Evolutionary conservation across 192 early-diverging fungal species (phyloP).

Genomic region (Linderina pennispora): DNA sequence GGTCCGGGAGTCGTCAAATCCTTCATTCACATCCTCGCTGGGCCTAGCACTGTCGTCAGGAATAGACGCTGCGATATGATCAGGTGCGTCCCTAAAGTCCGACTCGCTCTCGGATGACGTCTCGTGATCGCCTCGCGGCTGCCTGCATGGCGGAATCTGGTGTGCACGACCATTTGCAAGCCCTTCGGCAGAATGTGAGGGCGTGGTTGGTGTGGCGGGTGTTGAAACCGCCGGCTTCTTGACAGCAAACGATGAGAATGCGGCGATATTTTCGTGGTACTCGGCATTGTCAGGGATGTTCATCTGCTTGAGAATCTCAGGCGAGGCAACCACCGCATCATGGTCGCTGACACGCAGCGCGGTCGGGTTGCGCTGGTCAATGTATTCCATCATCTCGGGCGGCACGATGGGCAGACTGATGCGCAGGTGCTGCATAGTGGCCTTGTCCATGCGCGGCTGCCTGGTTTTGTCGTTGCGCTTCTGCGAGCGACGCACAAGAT

Average conservation of each 20-base stretch:
- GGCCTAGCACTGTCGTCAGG: too few species aligned
- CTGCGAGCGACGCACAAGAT: conserved; percentile 11
- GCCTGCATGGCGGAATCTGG: too few species aligned
- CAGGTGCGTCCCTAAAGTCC: too few species aligned
- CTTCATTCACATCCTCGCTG: too few species aligned
- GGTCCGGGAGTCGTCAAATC: too few species aligned
- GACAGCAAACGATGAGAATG: conserved; percentile 15
- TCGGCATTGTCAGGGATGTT: conserved; percentile 4
- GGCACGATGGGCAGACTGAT: conserved; percentile 43
- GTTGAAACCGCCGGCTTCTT: not conserved
- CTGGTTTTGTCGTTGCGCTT: not conserved
- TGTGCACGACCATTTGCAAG: too few species aligned
- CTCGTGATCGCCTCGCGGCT: too few species aligned
- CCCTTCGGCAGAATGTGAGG: too few species aligned
- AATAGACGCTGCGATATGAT: too few species aligned
- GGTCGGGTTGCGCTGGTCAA: conserved; percentile 32
- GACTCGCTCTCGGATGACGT: too few species aligned
- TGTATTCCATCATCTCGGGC: conserved; percentile 37
- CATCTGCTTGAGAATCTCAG: conserved; percentile 24
- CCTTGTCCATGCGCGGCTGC: conserved; percentile 2
- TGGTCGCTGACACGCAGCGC: conserved; percentile 18
- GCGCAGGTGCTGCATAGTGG: conserved; percentile 7
- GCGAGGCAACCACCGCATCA: conserved; percentile 24
- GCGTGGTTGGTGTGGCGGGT: too few species aligned
- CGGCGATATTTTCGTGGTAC: conserved; percentile 19